phyloP scores from a whole-genome alignment of 2,329 filamentous ascomycete species.

The Fusarium avenaceum region DNA sequence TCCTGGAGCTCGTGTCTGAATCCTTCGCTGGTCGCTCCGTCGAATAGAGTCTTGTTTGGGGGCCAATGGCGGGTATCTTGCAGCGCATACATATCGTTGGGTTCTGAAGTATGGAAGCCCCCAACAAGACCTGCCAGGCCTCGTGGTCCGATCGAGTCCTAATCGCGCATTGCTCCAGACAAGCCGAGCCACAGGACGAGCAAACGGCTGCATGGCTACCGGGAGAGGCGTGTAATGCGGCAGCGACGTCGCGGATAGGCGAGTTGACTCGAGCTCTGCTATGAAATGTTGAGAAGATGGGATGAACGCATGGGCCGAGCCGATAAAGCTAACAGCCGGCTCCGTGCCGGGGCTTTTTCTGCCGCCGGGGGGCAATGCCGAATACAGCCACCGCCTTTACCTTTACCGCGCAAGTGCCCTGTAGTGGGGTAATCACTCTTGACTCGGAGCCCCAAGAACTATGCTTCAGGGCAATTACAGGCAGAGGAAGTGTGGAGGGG shows the following conservation, averaged over 20 bases:
- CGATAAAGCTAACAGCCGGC: slow-evolving; percentile 40
- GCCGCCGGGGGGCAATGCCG: slow-evolving; percentile 31
- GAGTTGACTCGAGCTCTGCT: slow-evolving; percentile 24
- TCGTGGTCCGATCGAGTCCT: slow-evolving; percentile 43
- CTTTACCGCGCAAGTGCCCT: slow-evolving; percentile 19
- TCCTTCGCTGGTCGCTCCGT: slow-evolving; percentile 45
- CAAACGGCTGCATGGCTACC: slow-evolving; percentile 54
- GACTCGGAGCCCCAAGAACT: slow-evolving; percentile 19
- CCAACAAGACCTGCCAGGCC: slow-evolving; percentile 39
- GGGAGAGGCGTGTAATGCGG: slow-evolving; percentile 26
- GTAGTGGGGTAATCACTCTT: slow-evolving; percentile 7
- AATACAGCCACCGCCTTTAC: slow-evolving; percentile 43
- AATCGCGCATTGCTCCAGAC: slow-evolving; percentile 50
- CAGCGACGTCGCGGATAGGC: slow-evolving; percentile 29
- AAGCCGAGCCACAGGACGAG: slow-evolving; percentile 51
- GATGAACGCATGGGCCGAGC: slow-evolving; percentile 45
- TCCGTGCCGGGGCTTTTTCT: slow-evolving; percentile 47
- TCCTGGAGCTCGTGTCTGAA: slow-evolving; percentile 27
- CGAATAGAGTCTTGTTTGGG: slow-evolving; percentile 47
- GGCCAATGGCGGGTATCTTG: slow-evolving; percentile 42
- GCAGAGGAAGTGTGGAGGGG: slow-evolving; percentile 39
- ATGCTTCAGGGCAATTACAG: slow-evolving; percentile 19
- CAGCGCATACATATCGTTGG: slow-evolving; percentile 42
- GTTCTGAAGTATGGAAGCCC: slow-evolving; percentile 26
- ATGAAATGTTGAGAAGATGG: slow-evolving; percentile 40